Base-by-base conservation (phyloP, 495 filamentous ascomycete genomes). In the Haplographium delicatum region DNA sequence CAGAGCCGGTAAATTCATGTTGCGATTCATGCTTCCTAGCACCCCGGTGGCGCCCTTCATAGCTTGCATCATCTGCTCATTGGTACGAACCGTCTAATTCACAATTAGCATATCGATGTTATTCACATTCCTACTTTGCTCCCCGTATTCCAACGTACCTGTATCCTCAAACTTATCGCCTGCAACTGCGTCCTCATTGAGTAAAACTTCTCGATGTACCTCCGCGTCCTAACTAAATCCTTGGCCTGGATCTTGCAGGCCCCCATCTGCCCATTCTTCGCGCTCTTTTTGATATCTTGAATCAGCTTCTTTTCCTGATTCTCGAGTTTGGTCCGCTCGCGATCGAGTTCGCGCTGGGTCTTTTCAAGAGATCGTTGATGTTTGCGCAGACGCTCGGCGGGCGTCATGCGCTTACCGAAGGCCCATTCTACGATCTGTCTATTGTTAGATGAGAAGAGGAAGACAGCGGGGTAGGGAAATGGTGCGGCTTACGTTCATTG, bases 11-110 rank as follows among this genome's bases (percentile, higher is more conserved):
- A 98, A 80, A 64, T 97, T 97, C 93, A 98, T 97, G 43, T 85
- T 86, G 33, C 85, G 78, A 66, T 98, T 98, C 94, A 98, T 98
- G 65, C 83, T 91, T 9, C 90, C 89, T 11, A 98, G 75, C 2
- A 96, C 80, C 62, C 83, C 79, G 0, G 94, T 97, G 4, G 93
- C 94, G 43, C 94, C 93, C 64, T 96, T 97, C 93, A 97, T 98
- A 4, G 89, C 91, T 65, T 95, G 88, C 90, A 96, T 95, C 93
- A 98, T 98, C 68, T 96, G 90, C 65, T 98, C 93, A 69, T 98
- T 97, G 59, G 89, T 95, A 40, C 94, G 82, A 30, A 96, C 90
- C 27, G 93, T 97, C 84, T 95, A 54, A 6, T 39, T 19, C 35
- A 4, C 35, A n/a, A 20, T 39, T 39, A 39, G 35, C 35, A 5